Evolutionary conservation across 169 alveolate species (phyloP).

Genomic region (Plasmodium reichenowi): DNA sequence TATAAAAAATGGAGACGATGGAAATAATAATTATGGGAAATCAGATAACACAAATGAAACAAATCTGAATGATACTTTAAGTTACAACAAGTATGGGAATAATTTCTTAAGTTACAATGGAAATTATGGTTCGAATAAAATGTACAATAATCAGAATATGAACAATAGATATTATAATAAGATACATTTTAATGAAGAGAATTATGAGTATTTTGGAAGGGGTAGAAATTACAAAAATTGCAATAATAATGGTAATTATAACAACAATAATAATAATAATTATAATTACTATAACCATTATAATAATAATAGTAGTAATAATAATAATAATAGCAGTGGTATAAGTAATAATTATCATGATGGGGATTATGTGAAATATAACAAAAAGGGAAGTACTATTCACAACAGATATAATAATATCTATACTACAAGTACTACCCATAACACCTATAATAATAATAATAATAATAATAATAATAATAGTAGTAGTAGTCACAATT

Average conservation of each 20-base stretch:
- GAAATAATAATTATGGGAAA: conserved; percentile 14
- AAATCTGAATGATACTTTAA: conserved; percentile 13
- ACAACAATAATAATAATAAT: neutral
- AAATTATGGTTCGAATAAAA: conserved; percentile 15
- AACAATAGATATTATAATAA: conserved; percentile 20
- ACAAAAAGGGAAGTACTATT: neutral
- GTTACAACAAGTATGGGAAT: conserved; percentile 18
- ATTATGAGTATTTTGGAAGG: conserved; percentile 13
- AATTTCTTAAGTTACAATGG: conserved; percentile 6
- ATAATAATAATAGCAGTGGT: neutral
- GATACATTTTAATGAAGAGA: conserved; percentile 15
- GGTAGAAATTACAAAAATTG: conserved; percentile 24
- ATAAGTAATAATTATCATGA: neutral
- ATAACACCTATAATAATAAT: conserved; percentile 3
- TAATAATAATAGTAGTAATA: conserved; percentile 8
- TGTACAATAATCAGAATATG: conserved; percentile 7
- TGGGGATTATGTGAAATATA: conserved; percentile 8
- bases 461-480: conserved; percentile 8
- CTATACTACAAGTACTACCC: neutral
- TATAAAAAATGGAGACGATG: neutral
- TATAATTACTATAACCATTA: too few relatives aligned
- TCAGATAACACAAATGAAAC: conserved; percentile 14
- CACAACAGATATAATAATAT: neutral
- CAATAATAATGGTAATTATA: conserved; percentile 1
- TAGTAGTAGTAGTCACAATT: neutral